Evolutionary conservation across 169 alveolate species (phyloP).

Genomic region (Cryptosporidium ubiquitum): DNA sequence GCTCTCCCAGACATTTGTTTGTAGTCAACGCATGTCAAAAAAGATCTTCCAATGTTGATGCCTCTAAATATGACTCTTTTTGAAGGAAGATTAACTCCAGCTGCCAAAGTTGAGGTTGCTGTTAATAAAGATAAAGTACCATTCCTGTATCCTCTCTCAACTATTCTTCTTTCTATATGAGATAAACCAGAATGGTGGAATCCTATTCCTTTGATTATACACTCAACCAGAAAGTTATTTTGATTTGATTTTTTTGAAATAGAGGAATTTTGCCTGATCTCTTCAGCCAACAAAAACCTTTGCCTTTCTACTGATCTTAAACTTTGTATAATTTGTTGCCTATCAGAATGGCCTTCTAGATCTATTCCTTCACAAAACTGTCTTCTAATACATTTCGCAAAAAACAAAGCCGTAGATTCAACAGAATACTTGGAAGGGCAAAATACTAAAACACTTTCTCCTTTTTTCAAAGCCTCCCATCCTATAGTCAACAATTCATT

Average conservation of each 20-base stretch:
- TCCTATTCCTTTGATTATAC: conserved; percentile 80
- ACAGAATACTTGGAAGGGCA: conserved; percentile 79
- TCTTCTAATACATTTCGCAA: conserved; percentile 28
- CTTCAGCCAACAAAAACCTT: not conserved
- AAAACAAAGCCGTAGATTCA: conserved; percentile 60
- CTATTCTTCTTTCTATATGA: conserved; percentile 76
- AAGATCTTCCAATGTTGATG: conserved; percentile 78
- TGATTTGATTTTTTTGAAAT: not conserved
- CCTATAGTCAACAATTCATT: conserved; percentile 69
- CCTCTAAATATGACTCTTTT: conserved; percentile 84
- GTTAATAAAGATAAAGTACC: conserved; percentile 79
- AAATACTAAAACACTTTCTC: conserved; percentile 77
- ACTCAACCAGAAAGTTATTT: conserved; percentile 44
- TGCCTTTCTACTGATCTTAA: conserved; percentile 10
- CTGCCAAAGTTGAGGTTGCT: conserved; percentile 88
- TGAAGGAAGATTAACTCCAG: conserved; percentile 89
- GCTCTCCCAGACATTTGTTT: conserved; percentile 89
- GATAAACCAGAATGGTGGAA: conserved; percentile 85
- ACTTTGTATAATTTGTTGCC: not conserved
- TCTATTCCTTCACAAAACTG: conserved; percentile 45
- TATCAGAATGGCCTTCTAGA: not conserved
- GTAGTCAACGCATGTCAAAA: conserved; percentile 78
- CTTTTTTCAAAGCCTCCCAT: conserved; percentile 77
- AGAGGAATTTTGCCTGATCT: conserved; percentile 16
- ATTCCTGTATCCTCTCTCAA: conserved; percentile 80